These are phyloP conservation scores for Diaporthe vexans DNA, from an alignment of 2,329 filamentous ascomycete species.

Conservation along the genomic window DNA sequence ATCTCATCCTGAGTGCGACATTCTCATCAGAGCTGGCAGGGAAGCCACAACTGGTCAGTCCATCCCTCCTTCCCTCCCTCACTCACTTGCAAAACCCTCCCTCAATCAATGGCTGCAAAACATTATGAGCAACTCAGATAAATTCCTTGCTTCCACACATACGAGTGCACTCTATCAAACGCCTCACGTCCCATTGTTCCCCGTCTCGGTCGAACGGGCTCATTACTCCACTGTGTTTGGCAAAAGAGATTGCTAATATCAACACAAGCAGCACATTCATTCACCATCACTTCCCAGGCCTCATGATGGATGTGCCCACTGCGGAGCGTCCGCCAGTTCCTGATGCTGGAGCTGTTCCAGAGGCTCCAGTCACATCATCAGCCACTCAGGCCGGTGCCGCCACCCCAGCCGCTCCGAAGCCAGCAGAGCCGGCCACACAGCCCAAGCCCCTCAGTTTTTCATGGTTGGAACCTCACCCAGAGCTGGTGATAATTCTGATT, in stretches of 20 bases:
- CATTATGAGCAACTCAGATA: neutral
- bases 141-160: neutral
- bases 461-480: constrained; percentile 62
- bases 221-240: neutral
- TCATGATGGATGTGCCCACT: neutral
- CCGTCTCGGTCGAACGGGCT: neutral
- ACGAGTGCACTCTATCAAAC: neutral
- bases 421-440: neutral
- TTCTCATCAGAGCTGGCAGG: neutral
- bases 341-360: neutral
- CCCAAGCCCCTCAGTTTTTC: constrained; percentile 31
- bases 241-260: neutral
- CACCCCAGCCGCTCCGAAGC: neutral
- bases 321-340: neutral
- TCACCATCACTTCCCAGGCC: neutral
- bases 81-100: neutral
- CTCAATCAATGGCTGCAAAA: neutral
- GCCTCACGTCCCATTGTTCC: neutral
- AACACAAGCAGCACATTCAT: neutral
- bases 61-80: constrained; percentile 2
- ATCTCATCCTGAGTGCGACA: neutral
- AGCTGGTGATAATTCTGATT: constrained; percentile 68
- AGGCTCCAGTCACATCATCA: neutral
- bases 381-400: neutral
- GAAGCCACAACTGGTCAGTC: constrained; percentile 27